Evolutionary conservation across 306 rosid species (phyloP), one percentile per base, ranked within the genome.

Genomic region (Dicorynia guianensis): DNA sequence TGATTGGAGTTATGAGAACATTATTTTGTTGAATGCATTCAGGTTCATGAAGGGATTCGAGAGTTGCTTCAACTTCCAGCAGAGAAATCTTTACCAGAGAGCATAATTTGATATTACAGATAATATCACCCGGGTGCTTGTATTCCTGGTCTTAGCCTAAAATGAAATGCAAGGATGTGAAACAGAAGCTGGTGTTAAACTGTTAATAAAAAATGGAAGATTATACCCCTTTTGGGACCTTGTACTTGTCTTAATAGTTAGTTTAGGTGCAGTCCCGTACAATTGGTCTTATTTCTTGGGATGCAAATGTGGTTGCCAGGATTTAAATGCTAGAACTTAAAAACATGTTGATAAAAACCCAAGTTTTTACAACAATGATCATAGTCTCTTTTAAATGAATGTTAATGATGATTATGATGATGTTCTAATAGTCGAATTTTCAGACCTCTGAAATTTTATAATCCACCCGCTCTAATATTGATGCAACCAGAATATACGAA

Each of bases 41-140:
- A 95, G 99, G 97, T 95, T 13, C 78, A 69, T 8, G 93, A 90
- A 88, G 99, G 99, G 74, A 92, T 95, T 72, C 80, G 90, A 53
- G 97, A 92, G 53, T 66, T 95, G 30, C 93, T 95, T 72, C 81
- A 92, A 79, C 85, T 89, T 74, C 93, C 97, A 43, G 97, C 97
- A 48, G 97, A 90, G 85, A 85, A 71, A 74, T 63, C 86, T 49
- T 56, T 72, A 33, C 88, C 86, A n/a, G 76, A 74, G 68, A 87
- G 76, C 59, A 56, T 54, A 13, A 80, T 90, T 79, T 91, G 81
- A 89, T 77, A 19, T 33, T 61, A 30, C 63, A 0, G 61, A 61
- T 46, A n/a, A 70, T 40, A 30, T 7, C 20, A 18, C 43, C 11
- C 7, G 58, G 52, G 34, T 56, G 40, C 19, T 25, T 54, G 19